Evolutionary conservation across 148 eudicot genomes (phyloP).

Genomic region (Diospyros lotus): DNA sequence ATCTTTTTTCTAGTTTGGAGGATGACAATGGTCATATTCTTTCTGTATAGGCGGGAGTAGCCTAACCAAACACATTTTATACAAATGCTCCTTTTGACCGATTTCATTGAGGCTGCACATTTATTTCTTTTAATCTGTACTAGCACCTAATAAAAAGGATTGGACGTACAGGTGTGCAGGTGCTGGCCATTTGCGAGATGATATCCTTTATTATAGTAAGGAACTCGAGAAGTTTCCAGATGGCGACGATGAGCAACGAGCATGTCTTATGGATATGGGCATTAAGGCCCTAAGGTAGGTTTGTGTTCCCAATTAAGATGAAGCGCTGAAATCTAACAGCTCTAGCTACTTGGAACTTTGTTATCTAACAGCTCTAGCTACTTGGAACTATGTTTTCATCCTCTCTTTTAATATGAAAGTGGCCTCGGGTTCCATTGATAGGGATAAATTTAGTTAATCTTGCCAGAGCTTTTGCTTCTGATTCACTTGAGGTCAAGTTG

Average conservation of each 20-base stretch:
- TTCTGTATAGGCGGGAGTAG: too few relatives aligned
- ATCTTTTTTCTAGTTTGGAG: too few relatives aligned
- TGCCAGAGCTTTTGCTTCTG: too few relatives aligned
- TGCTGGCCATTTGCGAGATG: slow-evolving; percentile 89
- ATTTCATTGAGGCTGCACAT: neutral
- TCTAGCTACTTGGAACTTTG: neutral
- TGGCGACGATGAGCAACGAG: slow-evolving; percentile 65
- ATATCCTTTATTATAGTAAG: slow-evolving; percentile 52
- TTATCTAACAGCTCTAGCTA: neutral
- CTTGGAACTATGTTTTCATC: neutral
- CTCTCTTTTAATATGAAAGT: neutral
- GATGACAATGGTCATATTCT: too few relatives aligned
- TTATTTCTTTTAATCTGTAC: neutral
- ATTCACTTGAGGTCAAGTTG: neutral
- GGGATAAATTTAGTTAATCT: neutral
- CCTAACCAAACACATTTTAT: too few relatives aligned
- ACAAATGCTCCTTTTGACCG: too few relatives aligned
- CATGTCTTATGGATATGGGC: slow-evolving; percentile 77
- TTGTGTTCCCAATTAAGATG: slow-evolving; percentile 7
- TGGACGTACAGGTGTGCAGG: slow-evolving; percentile 73
- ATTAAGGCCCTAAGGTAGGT: slow-evolving; percentile 84
- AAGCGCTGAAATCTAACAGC: neutral
- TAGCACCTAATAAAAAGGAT: neutral
- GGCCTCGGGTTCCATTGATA: slow-evolving; percentile 2
- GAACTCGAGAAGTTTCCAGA: slow-evolving; percentile 52